Base-by-base conservation (phyloP, 1,139 yeast species). In the Pichia terricola region DNA sequence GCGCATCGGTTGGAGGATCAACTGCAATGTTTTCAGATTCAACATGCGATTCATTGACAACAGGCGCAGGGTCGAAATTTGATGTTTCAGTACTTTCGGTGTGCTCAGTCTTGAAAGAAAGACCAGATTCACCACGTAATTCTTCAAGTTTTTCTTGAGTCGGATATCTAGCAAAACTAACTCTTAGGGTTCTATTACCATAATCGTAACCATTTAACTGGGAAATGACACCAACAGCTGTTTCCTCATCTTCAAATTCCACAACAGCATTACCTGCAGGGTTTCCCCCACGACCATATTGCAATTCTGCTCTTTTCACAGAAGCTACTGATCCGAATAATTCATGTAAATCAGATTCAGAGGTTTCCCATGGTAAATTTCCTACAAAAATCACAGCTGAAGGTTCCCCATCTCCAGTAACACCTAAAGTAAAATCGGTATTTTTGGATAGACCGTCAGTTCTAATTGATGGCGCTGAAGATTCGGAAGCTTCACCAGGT, bases 341-440 rank as follows among this genome's bases (percentile, higher is more conserved):
- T 54, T 89, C 96, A 51, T 72, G 77, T 54, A 91, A 73, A 63
- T 91, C 97, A 48, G 82, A 82, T 54, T 81, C 80, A 37, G 88
- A 78, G 27, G 97, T 89, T 40, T 89, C 83, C 73, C 79, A 87
- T 33, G 97, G 97, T 59, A 91, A 70, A 65, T 89, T 91, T 44
- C 73, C 73, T 38, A 84, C 89, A 59, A 66, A 83, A 38, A 89
- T 76, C 26, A 80, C 75, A 47, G 73, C 77, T 41, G 77, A 75
- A 39, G 75, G 73, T 40, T 70, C 77, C 26, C 96, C 96, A 41
- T 70, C 69, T 2, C 80, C 84, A 10, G 62, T 58, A 28, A 84
- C 88, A 41, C 79, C 79, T 44, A 70, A 73, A 7, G 86, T 79
- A 59, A 83, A 81, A 7, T 71, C 78, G 34, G 78, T 57, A 57